Percentiles rank a stretch among this genome's conserved stretches.
These are phyloP conservation scores for Fusarium multiceps DNA, from an alignment of 2,329 filamentous ascomycete species.

Conservation along the genomic window DNA sequence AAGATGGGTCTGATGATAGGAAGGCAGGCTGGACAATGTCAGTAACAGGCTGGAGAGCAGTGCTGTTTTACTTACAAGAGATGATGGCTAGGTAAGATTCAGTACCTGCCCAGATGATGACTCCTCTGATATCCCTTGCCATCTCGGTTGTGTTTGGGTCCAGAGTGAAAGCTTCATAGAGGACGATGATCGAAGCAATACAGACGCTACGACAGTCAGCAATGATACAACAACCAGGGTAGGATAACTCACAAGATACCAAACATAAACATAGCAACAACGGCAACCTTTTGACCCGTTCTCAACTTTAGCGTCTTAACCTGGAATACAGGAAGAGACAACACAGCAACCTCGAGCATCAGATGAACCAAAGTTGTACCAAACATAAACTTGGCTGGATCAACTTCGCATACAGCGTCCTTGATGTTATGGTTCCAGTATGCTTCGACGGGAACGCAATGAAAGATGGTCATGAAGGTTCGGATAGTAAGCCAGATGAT, in stretches of 20 bases:
- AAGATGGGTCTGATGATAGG: slow-evolving; percentile 28
- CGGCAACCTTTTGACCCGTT: slow-evolving; percentile 27
- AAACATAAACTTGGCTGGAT: slow-evolving; percentile 35
- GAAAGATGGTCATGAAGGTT: slow-evolving; percentile 36
- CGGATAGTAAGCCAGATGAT: slow-evolving; percentile 35
- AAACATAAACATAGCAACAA: slow-evolving; percentile 35
- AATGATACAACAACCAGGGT: background rate
- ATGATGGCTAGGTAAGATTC: slow-evolving; percentile 31
- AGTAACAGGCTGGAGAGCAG: too few relatives aligned
- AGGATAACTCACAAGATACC: slow-evolving; percentile 30
- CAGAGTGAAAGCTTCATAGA: slow-evolving; percentile 26
- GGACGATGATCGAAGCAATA: slow-evolving; percentile 21
- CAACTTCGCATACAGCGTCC: slow-evolving; percentile 24
- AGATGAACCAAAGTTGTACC: slow-evolving; percentile 33
- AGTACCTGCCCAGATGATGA: slow-evolving; percentile 31
- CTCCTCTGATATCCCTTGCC: slow-evolving; percentile 28
- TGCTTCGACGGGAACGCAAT: slow-evolving; percentile 25
- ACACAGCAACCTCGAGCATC: slow-evolving; percentile 27
- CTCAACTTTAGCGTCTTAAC: slow-evolving; percentile 31
- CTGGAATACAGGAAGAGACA: slow-evolving; percentile 31
- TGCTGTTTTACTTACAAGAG: slow-evolving; percentile 37
- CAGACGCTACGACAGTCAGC: slow-evolving; percentile 9
- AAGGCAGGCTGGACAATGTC: slow-evolving; percentile 34
- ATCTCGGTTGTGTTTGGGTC: slow-evolving; percentile 26
- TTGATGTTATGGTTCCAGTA: slow-evolving; percentile 35